phyloP scores from a whole-genome alignment of 1,284 basidiomycete genomes.

The Ustilago hordei region DNA sequence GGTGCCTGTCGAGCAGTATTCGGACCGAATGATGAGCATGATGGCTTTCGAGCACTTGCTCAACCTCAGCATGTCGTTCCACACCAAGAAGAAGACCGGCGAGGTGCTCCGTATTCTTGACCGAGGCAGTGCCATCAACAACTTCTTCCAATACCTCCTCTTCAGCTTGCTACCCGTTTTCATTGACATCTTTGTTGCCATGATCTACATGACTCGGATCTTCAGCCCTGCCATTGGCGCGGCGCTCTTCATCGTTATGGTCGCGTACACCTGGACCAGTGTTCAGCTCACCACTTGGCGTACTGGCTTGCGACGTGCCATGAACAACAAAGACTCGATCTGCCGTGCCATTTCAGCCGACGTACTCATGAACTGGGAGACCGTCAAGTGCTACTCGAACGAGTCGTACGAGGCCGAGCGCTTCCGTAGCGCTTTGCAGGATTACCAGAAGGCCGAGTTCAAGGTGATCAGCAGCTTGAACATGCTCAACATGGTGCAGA shows the following conservation, averaged over 20 bases:
- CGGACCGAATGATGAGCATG: slow-evolving; percentile 70
- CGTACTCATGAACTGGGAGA: slow-evolving; percentile 67
- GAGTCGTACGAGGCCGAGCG: slow-evolving; percentile 82
- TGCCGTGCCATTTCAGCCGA: slow-evolving; percentile 64
- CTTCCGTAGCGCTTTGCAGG: slow-evolving; percentile 79
- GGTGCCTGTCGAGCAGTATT: slow-evolving; percentile 88
- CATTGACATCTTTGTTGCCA: slow-evolving; percentile 76
- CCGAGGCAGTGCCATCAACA: slow-evolving; percentile 74
- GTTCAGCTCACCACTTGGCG: slow-evolving; percentile 78
- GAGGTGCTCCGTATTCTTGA: slow-evolving; percentile 78
- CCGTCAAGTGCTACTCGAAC: slow-evolving; percentile 81
- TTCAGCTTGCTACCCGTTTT: slow-evolving; percentile 85
- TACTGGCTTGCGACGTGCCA: slow-evolving; percentile 73
- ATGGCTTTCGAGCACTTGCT: slow-evolving; percentile 68
- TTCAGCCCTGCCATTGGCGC: slow-evolving; percentile 78
- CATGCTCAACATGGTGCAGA: slow-evolving; percentile 67
- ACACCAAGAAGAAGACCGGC: slow-evolving; percentile 79
- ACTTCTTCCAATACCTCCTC: slow-evolving; percentile 72
- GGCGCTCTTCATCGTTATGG: slow-evolving; percentile 81
- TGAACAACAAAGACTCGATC: slow-evolving; percentile 61
- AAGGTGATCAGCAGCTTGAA: slow-evolving; percentile 72
- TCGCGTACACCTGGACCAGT: slow-evolving; percentile 81
- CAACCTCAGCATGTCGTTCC: slow-evolving; percentile 83
- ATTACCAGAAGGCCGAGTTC: slow-evolving; percentile 82
- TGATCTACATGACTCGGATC: slow-evolving; percentile 76